phyloP scores from a whole-genome alignment of 495 filamentous ascomycete genomes.

The Penicillium fimorum region DNA sequence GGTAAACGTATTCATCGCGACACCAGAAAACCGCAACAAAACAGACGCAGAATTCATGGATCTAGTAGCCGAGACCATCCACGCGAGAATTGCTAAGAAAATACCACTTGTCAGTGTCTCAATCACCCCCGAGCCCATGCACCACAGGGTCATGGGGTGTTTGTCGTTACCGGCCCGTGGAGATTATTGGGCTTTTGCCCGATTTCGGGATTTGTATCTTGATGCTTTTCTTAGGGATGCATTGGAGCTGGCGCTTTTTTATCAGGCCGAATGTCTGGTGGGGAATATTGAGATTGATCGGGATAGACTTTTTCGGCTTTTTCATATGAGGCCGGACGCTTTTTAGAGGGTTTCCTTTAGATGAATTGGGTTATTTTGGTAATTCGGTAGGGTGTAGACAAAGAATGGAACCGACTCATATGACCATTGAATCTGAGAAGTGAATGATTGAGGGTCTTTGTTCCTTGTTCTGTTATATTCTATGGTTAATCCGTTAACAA shows the following conservation, averaged over 20 bases:
- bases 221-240: neutral
- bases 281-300: neutral
- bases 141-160: neutral
- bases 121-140: neutral
- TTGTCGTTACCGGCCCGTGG: neutral
- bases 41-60: constrained; percentile 1
- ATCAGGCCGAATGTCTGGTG: neutral
- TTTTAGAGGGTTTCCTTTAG: neutral
- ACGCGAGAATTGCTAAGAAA: neutral
- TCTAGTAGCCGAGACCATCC: neutral
- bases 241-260: neutral
- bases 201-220: neutral
- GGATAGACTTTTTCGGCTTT: neutral
- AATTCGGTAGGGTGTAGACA: neutral
- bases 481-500: neutral
- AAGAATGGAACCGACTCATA: neutral
- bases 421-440: neutral
- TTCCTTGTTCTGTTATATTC: neutral
- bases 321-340: neutral
- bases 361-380: neutral
- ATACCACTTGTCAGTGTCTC: neutral
- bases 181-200: neutral
- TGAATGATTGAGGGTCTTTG: neutral
- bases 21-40: neutral
- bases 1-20: constrained; percentile 1